Evolutionary conservation across 1,284 basidiomycete species (phyloP).

Genomic region (Sanghuangporus weigelae): DNA sequence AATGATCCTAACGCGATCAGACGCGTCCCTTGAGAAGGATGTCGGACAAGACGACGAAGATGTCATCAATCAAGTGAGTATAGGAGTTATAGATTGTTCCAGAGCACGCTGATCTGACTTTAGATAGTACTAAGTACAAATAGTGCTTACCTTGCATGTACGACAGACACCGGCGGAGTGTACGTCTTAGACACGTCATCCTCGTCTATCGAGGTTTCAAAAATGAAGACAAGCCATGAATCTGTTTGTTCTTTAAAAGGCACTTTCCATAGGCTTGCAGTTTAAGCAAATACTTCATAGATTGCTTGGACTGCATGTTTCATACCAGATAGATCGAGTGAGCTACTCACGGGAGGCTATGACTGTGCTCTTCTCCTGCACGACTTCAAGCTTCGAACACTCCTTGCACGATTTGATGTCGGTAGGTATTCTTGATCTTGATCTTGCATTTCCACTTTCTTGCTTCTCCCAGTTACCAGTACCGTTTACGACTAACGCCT

Average conservation of each 20-base stretch:
- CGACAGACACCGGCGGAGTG: conserved; percentile 60
- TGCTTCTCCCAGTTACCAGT: not conserved
- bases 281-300: conserved; percentile 32
- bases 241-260: conserved; percentile 42
- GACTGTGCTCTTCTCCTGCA: conserved; percentile 65
- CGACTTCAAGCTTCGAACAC: conserved; percentile 51
- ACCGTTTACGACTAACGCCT: not conserved
- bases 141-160: conserved; percentile 58
- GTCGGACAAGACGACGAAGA: conserved; percentile 52
- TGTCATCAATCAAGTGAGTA: conserved; percentile 60
- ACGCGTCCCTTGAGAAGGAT: conserved; percentile 40
- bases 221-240: conserved; percentile 57
- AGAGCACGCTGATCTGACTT: conserved; percentile 28
- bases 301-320: conserved; percentile 65
- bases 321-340: conserved; percentile 60
- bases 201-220: conserved; percentile 36
- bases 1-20: conserved; percentile 42
- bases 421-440: conserved; percentile 33
- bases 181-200: conserved; percentile 54
- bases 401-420: conserved; percentile 55
- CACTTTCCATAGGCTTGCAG: conserved; percentile 4
- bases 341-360: conserved; percentile 73
- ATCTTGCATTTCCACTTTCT: not conserved
- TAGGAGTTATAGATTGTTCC: conserved; percentile 5
- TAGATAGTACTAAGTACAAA: conserved; percentile 56